These are phyloP conservation scores for Rhynchosporium agropyri DNA, from an alignment of 2,329 filamentous ascomycete genomes.

Conservation along the genomic window DNA sequence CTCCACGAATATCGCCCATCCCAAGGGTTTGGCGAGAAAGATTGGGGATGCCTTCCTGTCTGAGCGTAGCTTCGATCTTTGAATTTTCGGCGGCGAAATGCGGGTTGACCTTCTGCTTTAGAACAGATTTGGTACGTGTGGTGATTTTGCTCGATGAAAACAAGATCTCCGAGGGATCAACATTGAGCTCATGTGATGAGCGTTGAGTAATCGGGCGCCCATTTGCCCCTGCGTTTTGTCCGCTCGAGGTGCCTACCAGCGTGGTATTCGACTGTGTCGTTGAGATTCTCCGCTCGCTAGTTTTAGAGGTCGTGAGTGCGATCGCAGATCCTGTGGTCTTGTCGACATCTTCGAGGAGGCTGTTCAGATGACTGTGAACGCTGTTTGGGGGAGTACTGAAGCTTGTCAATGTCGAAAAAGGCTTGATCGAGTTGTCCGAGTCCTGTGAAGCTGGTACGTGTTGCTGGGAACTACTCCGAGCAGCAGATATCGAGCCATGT, in stretches of 20 bases:
- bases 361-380: not conserved
- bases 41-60: not conserved
- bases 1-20: not conserved
- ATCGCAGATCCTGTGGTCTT: not conserved
- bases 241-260: not conserved
- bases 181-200: not conserved
- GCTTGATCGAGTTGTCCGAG: conserved; percentile 7
- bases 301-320: not conserved
- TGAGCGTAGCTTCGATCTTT: not conserved
- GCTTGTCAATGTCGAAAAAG: conserved; percentile 14
- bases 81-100: not conserved
- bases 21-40: not conserved
- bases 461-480: not conserved
- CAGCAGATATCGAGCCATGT: not conserved
- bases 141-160: not conserved
- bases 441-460: not conserved
- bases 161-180: not conserved
- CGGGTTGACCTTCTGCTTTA: conserved; percentile 12
- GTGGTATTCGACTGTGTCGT: not conserved
- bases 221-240: not conserved
- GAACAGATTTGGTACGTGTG: conserved; percentile 20
- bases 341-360: not conserved
- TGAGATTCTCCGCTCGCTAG: not conserved
- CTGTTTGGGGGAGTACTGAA: conserved; percentile 18
- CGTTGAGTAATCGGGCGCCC: too few species aligned